These are phyloP conservation scores for Thermothelomyces thermophilus DNA, from an alignment of 2,329 filamentous ascomycete species.

Conservation along the genomic window DNA sequence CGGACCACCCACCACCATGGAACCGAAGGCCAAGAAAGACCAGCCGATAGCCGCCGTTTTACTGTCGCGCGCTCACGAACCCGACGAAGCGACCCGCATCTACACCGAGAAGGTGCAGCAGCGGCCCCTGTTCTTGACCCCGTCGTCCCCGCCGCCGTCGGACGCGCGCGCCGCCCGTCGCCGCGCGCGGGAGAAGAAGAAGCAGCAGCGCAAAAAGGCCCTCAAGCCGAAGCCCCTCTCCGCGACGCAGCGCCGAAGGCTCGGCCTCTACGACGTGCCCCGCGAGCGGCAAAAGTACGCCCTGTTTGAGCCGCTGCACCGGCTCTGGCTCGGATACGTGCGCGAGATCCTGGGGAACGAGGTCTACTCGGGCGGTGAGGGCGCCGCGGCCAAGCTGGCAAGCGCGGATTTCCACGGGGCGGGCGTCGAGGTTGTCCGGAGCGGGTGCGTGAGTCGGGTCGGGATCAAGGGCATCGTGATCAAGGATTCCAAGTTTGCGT, in stretches of 20 bases:
- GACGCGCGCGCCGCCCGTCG: constrained; percentile 53
- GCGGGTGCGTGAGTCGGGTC: constrained; percentile 72
- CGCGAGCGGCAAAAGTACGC: constrained; percentile 62
- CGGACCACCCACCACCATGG: no score
- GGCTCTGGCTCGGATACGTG: constrained; percentile 79
- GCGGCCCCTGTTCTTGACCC: constrained; percentile 71
- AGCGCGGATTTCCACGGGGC: constrained; percentile 92
- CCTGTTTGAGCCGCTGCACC: constrained; percentile 70
- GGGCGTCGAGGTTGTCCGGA: constrained; percentile 72
- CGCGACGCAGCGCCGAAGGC: constrained; percentile 65
- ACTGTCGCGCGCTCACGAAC: constrained; percentile 71
- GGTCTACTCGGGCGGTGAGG: constrained; percentile 48
- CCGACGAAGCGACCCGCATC: constrained; percentile 62
- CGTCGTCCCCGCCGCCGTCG: constrained; percentile 59
- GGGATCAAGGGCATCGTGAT: constrained; percentile 82
- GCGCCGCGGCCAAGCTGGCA: constrained; percentile 65
- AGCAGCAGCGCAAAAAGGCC: constrained; percentile 39
- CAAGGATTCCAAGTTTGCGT: constrained; percentile 77
- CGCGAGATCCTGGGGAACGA: constrained; percentile 67
- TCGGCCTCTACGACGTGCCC: constrained; percentile 69
- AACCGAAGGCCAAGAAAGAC: constrained; percentile 20
- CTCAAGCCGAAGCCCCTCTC: constrained; percentile 64
- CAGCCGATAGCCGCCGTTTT: constrained; percentile 53
- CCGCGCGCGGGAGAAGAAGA: constrained; percentile 43
- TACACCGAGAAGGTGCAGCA: constrained; percentile 78